Conservation (phyloP, 2,329 filamentous ascomycete species). For the Fusarium citri region DNA sequence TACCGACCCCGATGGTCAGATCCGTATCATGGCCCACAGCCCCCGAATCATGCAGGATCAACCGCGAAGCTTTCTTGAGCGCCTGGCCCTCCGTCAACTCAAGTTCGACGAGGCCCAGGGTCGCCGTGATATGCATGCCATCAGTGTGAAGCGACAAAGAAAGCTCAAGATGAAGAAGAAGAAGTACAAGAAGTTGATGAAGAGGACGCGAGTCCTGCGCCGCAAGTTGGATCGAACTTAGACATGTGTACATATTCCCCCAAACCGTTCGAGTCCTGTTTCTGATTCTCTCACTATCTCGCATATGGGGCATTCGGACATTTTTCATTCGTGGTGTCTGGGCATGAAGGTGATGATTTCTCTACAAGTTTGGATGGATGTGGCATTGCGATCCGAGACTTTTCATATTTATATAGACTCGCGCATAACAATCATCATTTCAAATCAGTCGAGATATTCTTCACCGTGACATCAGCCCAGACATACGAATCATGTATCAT, state of each 20-base stretch:
- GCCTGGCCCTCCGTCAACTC: conserved; percentile 74
- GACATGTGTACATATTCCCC: conserved; percentile 45
- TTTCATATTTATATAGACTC: conserved; percentile 50
- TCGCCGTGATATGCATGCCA: conserved; percentile 75
- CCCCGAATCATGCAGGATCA: conserved; percentile 66
- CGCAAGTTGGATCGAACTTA: conserved; percentile 81
- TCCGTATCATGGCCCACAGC: conserved; percentile 71
- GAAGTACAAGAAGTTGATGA: conserved; percentile 99
- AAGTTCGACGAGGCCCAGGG: conserved; percentile 66
- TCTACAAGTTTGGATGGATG: conserved; percentile 38
- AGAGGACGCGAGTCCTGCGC: conserved; percentile 86
- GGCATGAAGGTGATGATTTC: conserved; percentile 47
- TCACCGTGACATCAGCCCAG: conserved; percentile 30
- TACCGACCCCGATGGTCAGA: conserved; percentile 67
- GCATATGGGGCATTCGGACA: conserved; percentile 41
- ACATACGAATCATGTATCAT: conserved; percentile 41
- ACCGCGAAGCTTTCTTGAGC: conserved; percentile 73
- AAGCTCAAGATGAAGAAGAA: conserved; percentile 99
- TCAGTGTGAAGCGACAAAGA: conserved; percentile 91
- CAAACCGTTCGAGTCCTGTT: conserved; percentile 35
- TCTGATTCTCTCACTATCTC: conserved; percentile 30
- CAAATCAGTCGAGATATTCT: conserved; percentile 40
- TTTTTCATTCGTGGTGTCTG: conserved; percentile 47
- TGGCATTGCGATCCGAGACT: conserved; percentile 48
- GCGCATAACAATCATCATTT: conserved; percentile 50